These are phyloP conservation scores for Pleurotus sapidus DNA, from an alignment of 768 basidiomycete genomes.

Conservation along the genomic window DNA sequence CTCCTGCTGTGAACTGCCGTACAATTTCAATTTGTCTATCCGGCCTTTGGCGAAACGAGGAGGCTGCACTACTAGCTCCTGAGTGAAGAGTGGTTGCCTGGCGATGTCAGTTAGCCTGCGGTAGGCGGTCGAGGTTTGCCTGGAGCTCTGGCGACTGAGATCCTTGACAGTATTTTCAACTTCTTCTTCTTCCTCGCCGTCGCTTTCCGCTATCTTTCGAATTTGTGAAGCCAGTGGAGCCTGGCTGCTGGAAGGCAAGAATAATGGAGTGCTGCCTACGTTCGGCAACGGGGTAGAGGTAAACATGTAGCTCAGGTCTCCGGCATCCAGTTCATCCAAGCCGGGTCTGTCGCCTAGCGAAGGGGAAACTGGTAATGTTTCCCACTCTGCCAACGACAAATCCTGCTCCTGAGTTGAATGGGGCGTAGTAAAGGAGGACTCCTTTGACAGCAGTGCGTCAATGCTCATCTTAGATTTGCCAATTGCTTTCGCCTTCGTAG, in stretches of 20 bases:
- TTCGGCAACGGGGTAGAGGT: constrained; percentile 1
- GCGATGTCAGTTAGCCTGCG: constrained; percentile 56
- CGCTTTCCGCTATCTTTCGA: constrained; percentile 29
- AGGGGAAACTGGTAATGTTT: constrained; percentile 18
- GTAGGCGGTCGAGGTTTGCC: constrained; percentile 23
- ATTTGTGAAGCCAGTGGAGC: constrained; percentile 43
- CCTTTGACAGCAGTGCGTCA: too few relatives aligned
- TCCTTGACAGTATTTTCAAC: constrained; percentile 29
- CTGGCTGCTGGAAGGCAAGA: constrained; percentile 52
- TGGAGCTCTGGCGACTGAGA: constrained; percentile 8
- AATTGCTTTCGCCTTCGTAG: constrained; percentile 1
- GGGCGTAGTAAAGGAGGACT: background rate
- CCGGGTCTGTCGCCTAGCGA: constrained; percentile 16
- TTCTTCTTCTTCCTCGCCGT: constrained; percentile 32
- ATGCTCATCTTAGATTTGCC: too few relatives aligned
- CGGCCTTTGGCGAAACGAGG: constrained; percentile 21
- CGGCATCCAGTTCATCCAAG: background rate
- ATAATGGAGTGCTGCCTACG: constrained; percentile 33
- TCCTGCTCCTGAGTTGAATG: background rate
- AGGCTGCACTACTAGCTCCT: constrained; percentile 28
- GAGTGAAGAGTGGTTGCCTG: constrained; percentile 31
- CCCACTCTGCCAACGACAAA: constrained; percentile 19
- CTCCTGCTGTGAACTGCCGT: constrained; percentile 28
- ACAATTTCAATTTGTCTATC: constrained; percentile 31
- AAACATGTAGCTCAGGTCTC: background rate